A percentile compares a stretch with the other conserved stretches of the same genome.
Conservation (phyloP, 306 rosid genomes). For the Vigna radiata region DNA sequence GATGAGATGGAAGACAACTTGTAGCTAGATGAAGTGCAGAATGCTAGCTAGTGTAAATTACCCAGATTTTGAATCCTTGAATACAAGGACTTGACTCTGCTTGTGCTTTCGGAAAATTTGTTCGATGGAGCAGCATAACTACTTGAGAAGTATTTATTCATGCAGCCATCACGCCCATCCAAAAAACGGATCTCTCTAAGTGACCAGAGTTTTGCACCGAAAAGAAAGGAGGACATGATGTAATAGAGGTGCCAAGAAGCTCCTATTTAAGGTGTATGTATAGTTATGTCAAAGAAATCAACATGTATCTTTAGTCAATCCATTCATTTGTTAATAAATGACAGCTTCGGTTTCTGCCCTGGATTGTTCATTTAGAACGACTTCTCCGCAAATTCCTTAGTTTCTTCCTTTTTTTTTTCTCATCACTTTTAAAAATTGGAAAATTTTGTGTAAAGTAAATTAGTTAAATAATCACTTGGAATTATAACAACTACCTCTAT, state of each 20-base stretch:
- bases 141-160: conserved; percentile 38
- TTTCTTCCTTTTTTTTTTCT: no score
- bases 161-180: conserved; percentile 37
- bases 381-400: background rate
- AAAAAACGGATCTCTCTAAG: conserved; percentile 37
- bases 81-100: conserved; percentile 51
- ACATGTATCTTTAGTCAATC: conserved; percentile 50
- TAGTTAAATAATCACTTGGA: no score
- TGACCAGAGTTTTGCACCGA: conserved; percentile 54
- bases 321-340: conserved; percentile 49
- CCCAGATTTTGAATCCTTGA: conserved; percentile 45
- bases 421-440: background rate
- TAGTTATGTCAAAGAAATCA: conserved; percentile 30
- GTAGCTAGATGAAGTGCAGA: conserved; percentile 49
- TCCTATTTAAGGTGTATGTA: conserved; percentile 37
- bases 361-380: background rate
- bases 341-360: conserved; percentile 7
- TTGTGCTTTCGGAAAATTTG: conserved; percentile 66
- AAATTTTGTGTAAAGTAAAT: background rate
- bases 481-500: no score
- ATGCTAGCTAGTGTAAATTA: conserved; percentile 46
- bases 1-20: conserved; percentile 90
- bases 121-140: conserved; percentile 43
- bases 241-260: conserved; percentile 44
- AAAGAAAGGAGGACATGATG: conserved; percentile 44